Conservation (phyloP, 768 basidiomycete genomes). For the Suillus clintonianus region DNA sequence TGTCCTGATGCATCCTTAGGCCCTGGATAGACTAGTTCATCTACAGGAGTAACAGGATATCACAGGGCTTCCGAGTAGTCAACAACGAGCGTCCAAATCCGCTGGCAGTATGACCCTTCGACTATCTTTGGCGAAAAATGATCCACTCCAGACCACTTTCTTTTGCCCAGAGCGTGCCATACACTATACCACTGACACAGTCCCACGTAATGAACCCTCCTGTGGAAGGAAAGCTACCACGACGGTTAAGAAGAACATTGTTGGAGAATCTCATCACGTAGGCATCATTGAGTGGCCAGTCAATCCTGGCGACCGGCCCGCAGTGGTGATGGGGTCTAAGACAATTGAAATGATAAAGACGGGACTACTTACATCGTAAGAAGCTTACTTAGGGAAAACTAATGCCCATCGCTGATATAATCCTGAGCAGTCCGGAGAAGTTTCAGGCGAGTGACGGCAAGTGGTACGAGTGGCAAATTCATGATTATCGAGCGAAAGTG, state of each 20-base stretch:
- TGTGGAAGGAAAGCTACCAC: conserved; percentile 21
- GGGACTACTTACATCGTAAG: conserved; percentile 26
- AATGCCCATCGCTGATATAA: background rate
- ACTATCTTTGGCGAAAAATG: conserved; percentile 22
- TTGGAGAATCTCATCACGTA: conserved; percentile 25
- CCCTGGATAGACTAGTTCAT: background rate
- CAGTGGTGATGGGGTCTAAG: conserved; percentile 27
- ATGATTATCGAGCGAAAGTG: conserved; percentile 24
- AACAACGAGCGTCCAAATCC: background rate
- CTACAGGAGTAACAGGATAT: background rate
- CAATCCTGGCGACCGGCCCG: background rate
- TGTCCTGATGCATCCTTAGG: background rate
- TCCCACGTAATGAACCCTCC: conserved; percentile 1
- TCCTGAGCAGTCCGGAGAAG: conserved; percentile 21
- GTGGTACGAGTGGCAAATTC: conserved; percentile 32
- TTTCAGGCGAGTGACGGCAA: conserved; percentile 22
- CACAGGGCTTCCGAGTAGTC: background rate
- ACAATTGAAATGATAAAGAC: conserved; percentile 24
- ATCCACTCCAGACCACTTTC: conserved; percentile 29
- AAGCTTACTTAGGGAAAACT: background rate
- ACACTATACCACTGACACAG: conserved; percentile 22
- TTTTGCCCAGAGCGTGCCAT: conserved; percentile 8
- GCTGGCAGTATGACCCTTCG: conserved; percentile 18
- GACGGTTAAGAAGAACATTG: conserved; percentile 17
- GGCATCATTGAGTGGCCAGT: conserved; percentile 33